Evolutionary conservation across 495 filamentous ascomycete genomes (phyloP), one percentile per base, ranked within the genome.

Genomic region (Aspergillus hancockii): DNA sequence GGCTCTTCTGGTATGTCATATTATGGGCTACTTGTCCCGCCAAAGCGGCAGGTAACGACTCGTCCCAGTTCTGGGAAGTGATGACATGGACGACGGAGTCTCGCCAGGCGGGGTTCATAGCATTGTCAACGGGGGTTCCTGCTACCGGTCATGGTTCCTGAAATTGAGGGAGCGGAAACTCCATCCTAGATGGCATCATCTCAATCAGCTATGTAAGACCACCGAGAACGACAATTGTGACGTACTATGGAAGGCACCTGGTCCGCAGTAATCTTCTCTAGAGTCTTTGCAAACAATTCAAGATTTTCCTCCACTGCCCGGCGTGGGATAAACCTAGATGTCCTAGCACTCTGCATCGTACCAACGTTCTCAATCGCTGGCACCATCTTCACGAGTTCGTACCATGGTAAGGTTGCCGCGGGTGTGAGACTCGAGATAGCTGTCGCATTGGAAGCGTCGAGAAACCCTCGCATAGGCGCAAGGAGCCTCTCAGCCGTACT

Each of bases 101-200:
- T 18, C 58, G 36, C 62, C 62, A 65, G 8, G 58, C 62, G 0
- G 62, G 62, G 21, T 65, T 61, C 19, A 61, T 2, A 31, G 61
- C 30, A 22, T 54, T 59, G 36, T 59, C 28, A 7, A 59, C 55
- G 1, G 45, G 16, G 31, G 3, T 58, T n/a, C 23, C 58, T 30
- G 38, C 60, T 50, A 28, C 38, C 46, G 1, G 60, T 62, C 54
- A 62, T 58, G 1, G 60, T 58, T 8, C 60, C 60, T 6, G 60
- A 62, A 9, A 62, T 1, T 1, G 54, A 58, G 4, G 54, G 55
- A 28, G 49, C 50, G 4, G 60, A 50, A 21, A 62, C 56, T 22
- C 47, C 46, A 46, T 56, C 34, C 59, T 57, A 16, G 23, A n/a
- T 3, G 12, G n/a, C 21, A 28, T 28, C 25, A 28, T 14, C 16